Percentiles rank a stretch among this genome's conserved stretches.
phyloP scores from a whole-genome alignment of 768 basidiomycete genomes.

The Pseudohyphozyma bogoriensis region DNA sequence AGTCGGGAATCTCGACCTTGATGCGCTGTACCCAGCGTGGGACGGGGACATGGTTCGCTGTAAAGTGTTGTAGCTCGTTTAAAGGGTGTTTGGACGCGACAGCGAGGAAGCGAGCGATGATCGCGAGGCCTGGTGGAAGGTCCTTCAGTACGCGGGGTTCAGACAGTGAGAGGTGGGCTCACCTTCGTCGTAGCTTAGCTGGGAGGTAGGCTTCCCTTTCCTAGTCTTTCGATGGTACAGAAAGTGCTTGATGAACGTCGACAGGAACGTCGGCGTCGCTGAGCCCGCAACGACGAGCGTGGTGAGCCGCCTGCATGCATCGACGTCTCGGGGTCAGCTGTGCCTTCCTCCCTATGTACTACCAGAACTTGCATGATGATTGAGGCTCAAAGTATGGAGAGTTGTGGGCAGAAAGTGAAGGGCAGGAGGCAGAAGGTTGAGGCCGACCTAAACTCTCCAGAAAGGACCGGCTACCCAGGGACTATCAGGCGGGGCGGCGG shows the following conservation, averaged over 20 bases:
- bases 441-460: too few species aligned
- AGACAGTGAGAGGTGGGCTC: background rate
- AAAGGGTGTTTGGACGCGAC: slow-evolving; percentile 38
- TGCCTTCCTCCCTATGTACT: too few species aligned
- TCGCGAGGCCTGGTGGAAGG: slow-evolving; percentile 32
- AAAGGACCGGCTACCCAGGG: too few species aligned
- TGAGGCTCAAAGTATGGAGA: too few species aligned
- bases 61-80: slow-evolving; percentile 39
- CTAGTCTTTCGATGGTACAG: slow-evolving; percentile 29
- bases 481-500: too few species aligned
- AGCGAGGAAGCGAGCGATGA: slow-evolving; percentile 37
- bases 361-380: too few species aligned
- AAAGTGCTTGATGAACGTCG: slow-evolving; percentile 37
- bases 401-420: too few species aligned
- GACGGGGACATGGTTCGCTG: slow-evolving; percentile 25
- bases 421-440: too few species aligned
- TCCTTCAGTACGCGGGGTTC: background rate
- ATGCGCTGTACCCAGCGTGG: slow-evolving; percentile 38
- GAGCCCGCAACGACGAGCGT: too few species aligned
- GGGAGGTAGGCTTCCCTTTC: slow-evolving; percentile 28
- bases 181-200: slow-evolving; percentile 38
- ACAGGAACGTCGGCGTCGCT: too few species aligned
- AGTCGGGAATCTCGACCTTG: slow-evolving; percentile 34
- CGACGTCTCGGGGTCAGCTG: too few species aligned
- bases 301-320: too few species aligned